Base-by-base conservation (phyloP, 1,284 basidiomycete genomes). In the Peniophora sp. region DNA sequence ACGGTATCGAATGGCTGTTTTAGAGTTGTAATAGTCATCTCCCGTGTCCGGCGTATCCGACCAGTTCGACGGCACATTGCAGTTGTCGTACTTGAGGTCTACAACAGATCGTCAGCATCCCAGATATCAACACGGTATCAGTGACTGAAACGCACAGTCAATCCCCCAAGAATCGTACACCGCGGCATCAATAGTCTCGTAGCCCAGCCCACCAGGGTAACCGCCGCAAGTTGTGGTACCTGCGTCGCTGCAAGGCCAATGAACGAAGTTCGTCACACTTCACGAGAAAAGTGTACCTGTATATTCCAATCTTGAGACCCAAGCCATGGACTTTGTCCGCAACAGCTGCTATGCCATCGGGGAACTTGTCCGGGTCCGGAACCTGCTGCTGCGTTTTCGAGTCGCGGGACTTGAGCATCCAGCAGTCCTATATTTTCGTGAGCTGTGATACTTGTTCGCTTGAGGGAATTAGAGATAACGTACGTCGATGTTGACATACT, bases 401-500 rank as follows among this genome's bases (percentile, higher is more conserved):
- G 54, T 77, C 66, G 25, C 77, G 71, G 19, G 61, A 53, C 57
- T 56, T 67, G 45, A 70, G 56, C 5, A 75, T 60, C 78, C 78
- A 81, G 54, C 75, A 77, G 55, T 81, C 78, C 77, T 79, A 51
- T 12, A 32, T 32, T 32, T 5, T 32, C 6, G 23, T 50, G 17
- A 27, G 47, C n/a, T n/a, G n/a, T n/a, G 39, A 6, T 24, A 38
- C 41, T 5, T 6, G 5, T 12, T 32, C 12, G 27, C 12, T 32
- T 5, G 6, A 32, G 27, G 38, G n/a, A 3, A 44, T 3, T 23
- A 55, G 27, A 3, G 32, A 16, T 47, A 43, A 32, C 41, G 23
- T 56, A 77, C 76, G 60, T 79, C 77, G 49, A 80, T 76, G 60
- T 79, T 78, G 50, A 79, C 65, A 56, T 78, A 79, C 57, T 75